These are phyloP conservation scores for Periconia macrospinosa DNA, from an alignment of 2,329 filamentous ascomycete species.

Conservation along the genomic window DNA sequence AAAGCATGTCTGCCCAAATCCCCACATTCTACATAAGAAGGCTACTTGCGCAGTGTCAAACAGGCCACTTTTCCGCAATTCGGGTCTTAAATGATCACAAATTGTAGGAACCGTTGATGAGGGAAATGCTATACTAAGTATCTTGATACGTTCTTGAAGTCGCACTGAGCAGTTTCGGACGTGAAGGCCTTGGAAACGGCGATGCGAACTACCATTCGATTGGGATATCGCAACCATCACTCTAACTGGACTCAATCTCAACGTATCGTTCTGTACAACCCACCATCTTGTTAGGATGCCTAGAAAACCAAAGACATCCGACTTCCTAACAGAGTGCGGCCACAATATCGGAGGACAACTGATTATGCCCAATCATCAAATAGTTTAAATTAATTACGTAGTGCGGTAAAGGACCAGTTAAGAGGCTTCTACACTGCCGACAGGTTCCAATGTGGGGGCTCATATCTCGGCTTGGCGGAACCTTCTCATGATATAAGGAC, in stretches of 20 bases:
- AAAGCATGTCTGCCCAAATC: not conserved
- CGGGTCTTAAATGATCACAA: too few relatives aligned
- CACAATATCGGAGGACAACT: conserved; percentile 22
- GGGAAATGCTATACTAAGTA: too few relatives aligned
- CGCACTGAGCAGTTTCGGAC: not conserved
- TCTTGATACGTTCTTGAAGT: not conserved
- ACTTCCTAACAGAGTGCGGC: conserved; percentile 16
- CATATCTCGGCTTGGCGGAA: conserved; percentile 4
- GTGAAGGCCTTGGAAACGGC: too few relatives aligned
- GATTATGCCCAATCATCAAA: conserved; percentile 27
- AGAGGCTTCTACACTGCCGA: conserved; percentile 26
- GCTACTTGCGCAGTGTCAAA: not conserved
- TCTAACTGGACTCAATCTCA: conserved; percentile 11
- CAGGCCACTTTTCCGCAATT: not conserved
- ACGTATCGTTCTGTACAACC: conserved; percentile 14
- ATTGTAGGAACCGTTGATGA: too few relatives aligned
- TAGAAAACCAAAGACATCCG: conserved; percentile 15
- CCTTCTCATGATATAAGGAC: conserved; percentile 27
- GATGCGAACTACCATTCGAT: not conserved
- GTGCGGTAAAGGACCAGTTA: conserved; percentile 21
- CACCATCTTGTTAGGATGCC: conserved; percentile 10
- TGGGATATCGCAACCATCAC: conserved; percentile 4
- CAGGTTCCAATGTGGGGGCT: conserved; percentile 25
- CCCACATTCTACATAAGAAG: not conserved
- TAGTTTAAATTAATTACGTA: conserved; percentile 34